phyloP scores from a whole-genome alignment of 306 rosid genomes.

The Ceratonia siliqua region DNA sequence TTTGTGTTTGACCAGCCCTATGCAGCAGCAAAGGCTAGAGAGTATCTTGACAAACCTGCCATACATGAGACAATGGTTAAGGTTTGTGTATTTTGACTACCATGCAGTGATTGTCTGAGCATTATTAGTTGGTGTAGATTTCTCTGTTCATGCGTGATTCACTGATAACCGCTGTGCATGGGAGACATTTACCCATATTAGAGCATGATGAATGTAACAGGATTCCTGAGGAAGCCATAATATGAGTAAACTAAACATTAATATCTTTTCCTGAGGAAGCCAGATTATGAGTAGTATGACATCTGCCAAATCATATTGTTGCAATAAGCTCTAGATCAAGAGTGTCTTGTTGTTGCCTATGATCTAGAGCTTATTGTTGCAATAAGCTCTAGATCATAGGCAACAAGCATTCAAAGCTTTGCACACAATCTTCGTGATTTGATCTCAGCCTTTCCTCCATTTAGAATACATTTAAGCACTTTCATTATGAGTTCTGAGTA shows the following conservation, averaged over 20 bases:
- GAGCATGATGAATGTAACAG: not conserved
- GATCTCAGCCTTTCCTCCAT: not conserved
- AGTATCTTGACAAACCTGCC: slow-evolving; percentile 95
- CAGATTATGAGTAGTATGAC: not conserved
- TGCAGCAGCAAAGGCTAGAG: slow-evolving; percentile 93
- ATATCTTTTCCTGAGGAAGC: not conserved
- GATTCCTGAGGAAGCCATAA: slow-evolving; percentile 17
- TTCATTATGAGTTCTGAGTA: not conserved
- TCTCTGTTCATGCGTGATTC: not conserved
- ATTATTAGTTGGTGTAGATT: not conserved
- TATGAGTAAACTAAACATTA: not conserved
- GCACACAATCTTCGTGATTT: not conserved
- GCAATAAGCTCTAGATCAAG: not conserved
- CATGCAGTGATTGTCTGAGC: not conserved
- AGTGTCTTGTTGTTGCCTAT: not conserved
- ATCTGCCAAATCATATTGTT: not conserved
- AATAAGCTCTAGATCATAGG: not conserved
- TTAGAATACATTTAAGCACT: not conserved
- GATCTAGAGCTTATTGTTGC: too few species aligned
- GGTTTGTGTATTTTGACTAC: slow-evolving; percentile 51
- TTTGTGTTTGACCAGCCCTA: slow-evolving; percentile 75
- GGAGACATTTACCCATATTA: not conserved
- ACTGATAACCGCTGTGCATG: not conserved
- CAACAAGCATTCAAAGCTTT: not conserved
- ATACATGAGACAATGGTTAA: slow-evolving; percentile 98